Base-by-base conservation (phyloP, 768 basidiomycete species). In the Tephrocybe sp. region DNA sequence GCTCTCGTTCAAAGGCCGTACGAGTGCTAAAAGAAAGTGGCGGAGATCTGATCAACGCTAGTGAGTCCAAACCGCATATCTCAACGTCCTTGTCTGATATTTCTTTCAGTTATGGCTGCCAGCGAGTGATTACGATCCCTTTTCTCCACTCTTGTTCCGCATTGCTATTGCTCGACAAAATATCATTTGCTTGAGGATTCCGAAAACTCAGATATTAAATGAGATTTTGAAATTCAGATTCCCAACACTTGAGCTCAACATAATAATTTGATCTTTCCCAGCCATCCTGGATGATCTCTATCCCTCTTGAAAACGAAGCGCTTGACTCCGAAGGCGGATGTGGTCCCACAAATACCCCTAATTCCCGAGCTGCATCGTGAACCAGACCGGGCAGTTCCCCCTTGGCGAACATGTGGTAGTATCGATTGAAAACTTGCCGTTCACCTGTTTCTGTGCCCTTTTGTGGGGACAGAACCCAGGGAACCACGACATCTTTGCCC, bases 11-110 rank as follows among this genome's bases (percentile, higher is more conserved):
- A 34, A 97, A 95, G 69, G 97, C 96, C 31, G 89, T 93, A 35
- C 82, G 85, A 50, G 94, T 83, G 55, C 72, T 98, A 67, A 94
- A 91, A 74, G 92, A 93, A 60, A 91, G 84, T 58, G 87, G 88
- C 44, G 94, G 94, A 31, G 95, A 98, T 73, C 68, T 98, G 68
- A 95, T 97, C 76, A 95, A 94, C 70, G 95, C 94, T 53, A 96
- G 93, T 96, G 66, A 69, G 93, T 89, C 49, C 41, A 22, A 49
- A 24, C 44, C 12, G 27, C 45, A 11, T 26, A 21, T 40, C 16
- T 28, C 39, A 27, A 51, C 16, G 15, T 26, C 16, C 8, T 30
- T 38, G 46, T 42, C 53, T 21, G 57, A 41, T 54, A 28, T 13
- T 21, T 35, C 52, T 45, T 45, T 12, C 54, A 93, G 91, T 94